Evolutionary conservation across 2,329 filamentous ascomycete species (phyloP), one percentile per base, ranked within the genome.

Genomic region (Colletotrichum agaves): DNA sequence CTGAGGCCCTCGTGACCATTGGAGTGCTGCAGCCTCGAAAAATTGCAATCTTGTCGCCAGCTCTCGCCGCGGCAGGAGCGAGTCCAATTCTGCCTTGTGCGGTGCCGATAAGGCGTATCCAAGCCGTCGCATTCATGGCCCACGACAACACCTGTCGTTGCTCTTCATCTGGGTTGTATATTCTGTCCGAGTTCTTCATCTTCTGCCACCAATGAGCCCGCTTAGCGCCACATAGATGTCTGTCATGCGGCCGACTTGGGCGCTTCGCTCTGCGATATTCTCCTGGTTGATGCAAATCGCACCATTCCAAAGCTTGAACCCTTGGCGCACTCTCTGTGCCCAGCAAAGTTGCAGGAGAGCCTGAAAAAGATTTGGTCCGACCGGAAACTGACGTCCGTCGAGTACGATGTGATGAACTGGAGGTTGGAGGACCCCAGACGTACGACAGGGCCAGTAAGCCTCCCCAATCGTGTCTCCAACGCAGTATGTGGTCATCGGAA

Each of bases 371-470:
- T 52, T 52, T 2, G 27, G 47, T 0, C 47, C 47, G 1, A 35
- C 10, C 15, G 47, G 47, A 31, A 52, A 52, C 0, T 35, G 47
- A 1, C 35, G 47, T 4, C 47, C 47, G 0, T 52, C 15, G 15
- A 52, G 47, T 1, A 52, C 0, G 27, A 52, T 52, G 27, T 52
- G 1, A 3, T 52, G 47, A 19, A 52, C 2, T 12, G 47, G 47
- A 52, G 47, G 47, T 52, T 33, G 47, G 47, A n/a, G 47, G 10
- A 5, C 47, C 47, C 47, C 47, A 52, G 17, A 52, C 27, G 27
- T 52, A 52, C 27, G 47, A 35, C 1, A 52, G 47, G 0, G 47
- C 27, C 10, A 52, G 27, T 33, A 52, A 35, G 15, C 35, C 47
- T 5, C 27, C 27, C n/a, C 47, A 52, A 31, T 5, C 1, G 15